Percentiles rank a stretch among this genome's conserved stretches.
Evolutionary conservation across 805 yeast genomes (phyloP).

Genomic region (Torulaspora franciscae): DNA sequence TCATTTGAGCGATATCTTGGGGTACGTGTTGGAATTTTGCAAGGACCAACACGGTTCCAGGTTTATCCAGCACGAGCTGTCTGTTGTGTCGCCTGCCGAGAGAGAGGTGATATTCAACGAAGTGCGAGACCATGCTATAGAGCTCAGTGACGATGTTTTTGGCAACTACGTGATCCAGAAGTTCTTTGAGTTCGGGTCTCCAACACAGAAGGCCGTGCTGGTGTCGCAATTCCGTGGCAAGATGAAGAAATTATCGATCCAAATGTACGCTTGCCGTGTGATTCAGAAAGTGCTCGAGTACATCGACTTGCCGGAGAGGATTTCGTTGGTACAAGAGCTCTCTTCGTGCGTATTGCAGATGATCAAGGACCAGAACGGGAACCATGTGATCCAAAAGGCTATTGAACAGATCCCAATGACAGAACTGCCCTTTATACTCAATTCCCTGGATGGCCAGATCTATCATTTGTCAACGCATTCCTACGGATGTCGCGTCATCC

Average conservation of each 20-base stretch:
- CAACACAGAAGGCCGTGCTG: constrained; percentile 61
- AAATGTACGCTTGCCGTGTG: constrained; percentile 97
- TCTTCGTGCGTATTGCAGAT: constrained; percentile 55
- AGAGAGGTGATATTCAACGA: constrained; percentile 81
- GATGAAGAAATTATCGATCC: constrained; percentile 70
- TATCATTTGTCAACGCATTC: constrained; percentile 91
- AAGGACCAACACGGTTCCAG: constrained; percentile 97
- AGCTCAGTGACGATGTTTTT: constrained; percentile 91
- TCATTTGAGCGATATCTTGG: constrained; percentile 67
- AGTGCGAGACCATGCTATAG: constrained; percentile 66
- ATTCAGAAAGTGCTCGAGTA: constrained; percentile 89
- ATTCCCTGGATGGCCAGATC: constrained; percentile 61
- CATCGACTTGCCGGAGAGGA: constrained; percentile 58
- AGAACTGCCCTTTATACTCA: constrained; percentile 64
- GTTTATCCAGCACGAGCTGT: constrained; percentile 86
- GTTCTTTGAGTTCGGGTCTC: constrained; percentile 77
- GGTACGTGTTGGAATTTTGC: constrained; percentile 85
- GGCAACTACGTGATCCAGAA: constrained; percentile 97
- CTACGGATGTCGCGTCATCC: constrained; percentile 96
- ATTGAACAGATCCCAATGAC: constrained; percentile 79
- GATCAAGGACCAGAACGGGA: constrained; percentile 95
- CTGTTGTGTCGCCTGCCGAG: constrained; percentile 57
- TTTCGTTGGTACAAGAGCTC: constrained; percentile 64
- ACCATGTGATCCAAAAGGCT: constrained; percentile 94
- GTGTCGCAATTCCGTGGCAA: constrained; percentile 56